phyloP scores from a whole-genome alignment of 768 basidiomycete genomes.

The Dioszegia crocea region DNA sequence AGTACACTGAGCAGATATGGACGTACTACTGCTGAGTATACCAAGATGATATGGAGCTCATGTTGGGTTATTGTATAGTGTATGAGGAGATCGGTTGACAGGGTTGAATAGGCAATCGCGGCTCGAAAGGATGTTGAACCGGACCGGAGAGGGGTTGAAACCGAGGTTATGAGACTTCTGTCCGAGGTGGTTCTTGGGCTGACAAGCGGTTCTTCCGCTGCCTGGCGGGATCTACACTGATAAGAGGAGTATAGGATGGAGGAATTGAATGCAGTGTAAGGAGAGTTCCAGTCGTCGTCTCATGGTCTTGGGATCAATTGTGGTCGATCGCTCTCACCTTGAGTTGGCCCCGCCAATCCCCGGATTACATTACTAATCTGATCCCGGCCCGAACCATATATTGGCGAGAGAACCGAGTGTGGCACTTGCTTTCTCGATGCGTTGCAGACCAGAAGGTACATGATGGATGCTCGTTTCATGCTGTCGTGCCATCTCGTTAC shows the following conservation, averaged over 20 bases:
- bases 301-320: background rate
- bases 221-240: too few relatives aligned
- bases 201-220: too few relatives aligned
- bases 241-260: too few relatives aligned
- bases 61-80: background rate
- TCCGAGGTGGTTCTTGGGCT: too few relatives aligned
- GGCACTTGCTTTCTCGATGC: background rate
- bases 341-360: background rate
- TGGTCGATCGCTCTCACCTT: background rate
- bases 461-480: too few relatives aligned
- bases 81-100: background rate
- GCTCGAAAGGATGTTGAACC: background rate
- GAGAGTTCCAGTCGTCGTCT: too few relatives aligned
- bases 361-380: background rate
- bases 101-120: background rate
- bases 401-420: background rate
- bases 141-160: too few relatives aligned
- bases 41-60: slow-evolving; percentile 12
- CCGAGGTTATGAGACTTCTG: too few relatives aligned
- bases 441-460: too few relatives aligned
- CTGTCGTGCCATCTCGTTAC: background rate
- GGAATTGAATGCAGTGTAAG: too few relatives aligned
- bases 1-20: background rate
- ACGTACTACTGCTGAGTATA: slow-evolving; percentile 19
- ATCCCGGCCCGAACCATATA: background rate